Percentiles rank a stretch among this genome's conserved stretches.
Conservation (phyloP, 1,284 basidiomycete genomes). For the Leccinum laetum region DNA sequence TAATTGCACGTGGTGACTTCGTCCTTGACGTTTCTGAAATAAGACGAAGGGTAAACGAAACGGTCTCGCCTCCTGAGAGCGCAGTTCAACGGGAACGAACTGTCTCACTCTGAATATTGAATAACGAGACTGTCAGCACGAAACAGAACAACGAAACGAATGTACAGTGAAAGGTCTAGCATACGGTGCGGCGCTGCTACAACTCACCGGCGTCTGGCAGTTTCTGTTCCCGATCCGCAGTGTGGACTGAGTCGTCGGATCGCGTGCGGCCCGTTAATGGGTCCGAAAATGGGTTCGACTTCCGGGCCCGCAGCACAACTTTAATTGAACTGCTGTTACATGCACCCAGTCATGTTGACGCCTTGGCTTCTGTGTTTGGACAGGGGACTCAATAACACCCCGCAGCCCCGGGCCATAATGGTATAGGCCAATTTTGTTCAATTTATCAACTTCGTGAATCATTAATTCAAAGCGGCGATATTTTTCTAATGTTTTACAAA, state of each 20-base stretch:
- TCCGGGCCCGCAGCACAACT: not conserved
- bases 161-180: no score
- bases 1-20: not conserved
- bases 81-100: not conserved
- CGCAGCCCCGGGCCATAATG: conserved; percentile 12
- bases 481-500: not conserved
- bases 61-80: not conserved
- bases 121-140: no score
- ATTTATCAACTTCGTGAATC: not conserved
- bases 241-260: no score
- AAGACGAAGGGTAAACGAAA: not conserved
- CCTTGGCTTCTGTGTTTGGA: not conserved
- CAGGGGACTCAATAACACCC: not conserved
- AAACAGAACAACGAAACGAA: no score
- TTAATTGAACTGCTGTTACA: not conserved
- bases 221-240: not conserved
- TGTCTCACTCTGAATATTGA: not conserved
- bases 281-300: not conserved
- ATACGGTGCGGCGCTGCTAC: no score
- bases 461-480: not conserved
- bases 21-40: not conserved
- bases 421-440: conserved; percentile 5
- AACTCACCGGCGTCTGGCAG: no score
- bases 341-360: not conserved
- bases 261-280: not conserved